These are phyloP conservation scores for Amesomyces nigricolor DNA, from an alignment of 2,329 filamentous ascomycete species.

Conservation along the genomic window DNA sequence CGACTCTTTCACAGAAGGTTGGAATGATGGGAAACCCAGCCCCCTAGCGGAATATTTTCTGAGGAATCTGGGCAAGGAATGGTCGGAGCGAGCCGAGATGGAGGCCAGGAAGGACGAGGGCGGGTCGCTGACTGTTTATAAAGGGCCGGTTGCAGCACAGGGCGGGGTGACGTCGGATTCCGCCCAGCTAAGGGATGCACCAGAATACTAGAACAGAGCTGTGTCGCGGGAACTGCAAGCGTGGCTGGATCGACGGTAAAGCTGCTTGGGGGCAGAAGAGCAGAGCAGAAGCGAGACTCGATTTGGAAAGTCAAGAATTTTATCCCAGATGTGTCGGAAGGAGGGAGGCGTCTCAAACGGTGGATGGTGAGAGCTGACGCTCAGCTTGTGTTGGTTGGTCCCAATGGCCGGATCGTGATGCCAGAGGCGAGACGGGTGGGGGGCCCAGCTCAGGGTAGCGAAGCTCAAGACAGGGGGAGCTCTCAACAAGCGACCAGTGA, in stretches of 20 bases:
- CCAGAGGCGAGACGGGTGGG: neutral
- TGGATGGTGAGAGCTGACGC: slow-evolving; percentile 17
- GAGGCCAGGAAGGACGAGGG: neutral
- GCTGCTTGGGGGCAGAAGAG: slow-evolving; percentile 8
- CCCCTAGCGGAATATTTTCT: neutral
- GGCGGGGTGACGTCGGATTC: slow-evolving; percentile 20
- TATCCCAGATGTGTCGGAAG: slow-evolving; percentile 10
- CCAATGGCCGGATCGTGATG: neutral
- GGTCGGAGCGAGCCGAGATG: slow-evolving; percentile 15
- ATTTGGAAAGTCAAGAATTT: slow-evolving; percentile 15
- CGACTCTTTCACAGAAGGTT: neutral
- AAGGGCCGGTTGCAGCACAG: slow-evolving; percentile 13
- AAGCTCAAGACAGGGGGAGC: no score
- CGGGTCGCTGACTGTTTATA: slow-evolving; percentile 13
- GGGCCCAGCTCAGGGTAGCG: neutral
- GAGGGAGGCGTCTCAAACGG: slow-evolving; percentile 20
- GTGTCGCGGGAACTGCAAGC: slow-evolving; percentile 7
- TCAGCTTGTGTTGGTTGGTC: neutral
- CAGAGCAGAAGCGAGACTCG: slow-evolving; percentile 12
- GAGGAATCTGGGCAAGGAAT: slow-evolving; percentile 15
- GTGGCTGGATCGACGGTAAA: slow-evolving; percentile 15
- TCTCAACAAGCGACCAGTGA: no score
- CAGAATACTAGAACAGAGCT: neutral
- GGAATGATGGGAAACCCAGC: neutral
- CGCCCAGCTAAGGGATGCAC: neutral